Conservation (phyloP, 768 basidiomycete species). For the Mycena albidolilacea region DNA sequence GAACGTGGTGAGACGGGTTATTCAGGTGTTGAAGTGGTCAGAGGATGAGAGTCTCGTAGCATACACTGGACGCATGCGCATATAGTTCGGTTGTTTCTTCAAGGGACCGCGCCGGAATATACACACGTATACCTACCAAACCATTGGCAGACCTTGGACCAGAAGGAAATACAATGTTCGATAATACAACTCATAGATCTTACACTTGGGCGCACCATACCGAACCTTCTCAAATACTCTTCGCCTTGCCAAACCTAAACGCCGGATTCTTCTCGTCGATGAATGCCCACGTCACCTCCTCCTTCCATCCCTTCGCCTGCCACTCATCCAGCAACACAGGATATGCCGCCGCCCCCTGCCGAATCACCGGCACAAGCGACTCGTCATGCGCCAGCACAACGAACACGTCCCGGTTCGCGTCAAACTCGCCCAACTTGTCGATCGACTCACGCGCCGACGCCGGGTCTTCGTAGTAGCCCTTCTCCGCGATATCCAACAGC, state of each 20-base stretch:
- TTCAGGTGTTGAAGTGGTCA: too few relatives aligned
- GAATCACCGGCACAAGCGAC: constrained; percentile 27
- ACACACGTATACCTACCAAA: too few relatives aligned
- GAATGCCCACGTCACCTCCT: constrained; percentile 37
- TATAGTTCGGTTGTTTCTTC: too few relatives aligned
- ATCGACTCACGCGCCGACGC: constrained; percentile 26
- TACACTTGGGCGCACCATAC: too few relatives aligned
- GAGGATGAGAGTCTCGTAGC: too few relatives aligned
- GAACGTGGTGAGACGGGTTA: too few relatives aligned
- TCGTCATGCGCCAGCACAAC: constrained; percentile 32
- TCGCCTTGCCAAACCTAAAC: constrained; percentile 17
- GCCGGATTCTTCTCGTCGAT: constrained; percentile 32
- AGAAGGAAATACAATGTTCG: too few relatives aligned
- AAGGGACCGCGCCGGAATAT: too few relatives aligned
- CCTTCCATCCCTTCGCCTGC: constrained; percentile 38
- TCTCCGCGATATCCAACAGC: constrained; percentile 20
- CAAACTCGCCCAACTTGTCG: constrained; percentile 32
- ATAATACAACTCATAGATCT: too few relatives aligned
- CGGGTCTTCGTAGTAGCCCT: constrained; percentile 29
- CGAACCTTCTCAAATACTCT: too few relatives aligned
- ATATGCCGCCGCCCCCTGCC: neutral
- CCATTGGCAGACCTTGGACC: too few relatives aligned
- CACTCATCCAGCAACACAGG: constrained; percentile 30
- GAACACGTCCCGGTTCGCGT: constrained; percentile 40
- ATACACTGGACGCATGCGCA: too few relatives aligned